Evolutionary conservation across 2,329 filamentous ascomycete species (phyloP).

Genomic region (Fusarium albosuccineum): DNA sequence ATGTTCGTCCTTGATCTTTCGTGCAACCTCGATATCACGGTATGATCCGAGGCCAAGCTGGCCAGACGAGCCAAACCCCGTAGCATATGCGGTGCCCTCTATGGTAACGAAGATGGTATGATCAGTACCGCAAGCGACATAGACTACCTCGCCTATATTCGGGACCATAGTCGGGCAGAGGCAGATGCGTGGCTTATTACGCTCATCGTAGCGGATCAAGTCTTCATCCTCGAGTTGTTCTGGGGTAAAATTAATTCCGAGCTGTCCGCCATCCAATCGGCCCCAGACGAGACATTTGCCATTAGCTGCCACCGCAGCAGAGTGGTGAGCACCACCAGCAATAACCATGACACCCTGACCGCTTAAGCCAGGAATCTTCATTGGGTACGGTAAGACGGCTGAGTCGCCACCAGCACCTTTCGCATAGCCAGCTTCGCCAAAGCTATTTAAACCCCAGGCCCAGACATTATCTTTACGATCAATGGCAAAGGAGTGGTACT

Average conservation of each 20-base stretch:
- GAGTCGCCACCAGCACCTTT: conserved; percentile 53
- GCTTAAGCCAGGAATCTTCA: conserved; percentile 71
- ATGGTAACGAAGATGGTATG: conserved; percentile 75
- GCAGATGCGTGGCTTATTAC: conserved; percentile 68
- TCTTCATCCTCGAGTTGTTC: conserved; percentile 62
- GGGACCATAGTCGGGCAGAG: conserved; percentile 68
- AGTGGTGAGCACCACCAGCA: conserved; percentile 77
- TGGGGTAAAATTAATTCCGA: conserved; percentile 63
- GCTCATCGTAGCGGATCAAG: conserved; percentile 66
- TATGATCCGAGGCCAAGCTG: conserved; percentile 77
- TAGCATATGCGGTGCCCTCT: conserved; percentile 65
- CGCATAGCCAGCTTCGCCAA: conserved; percentile 74
- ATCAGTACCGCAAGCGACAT: conserved; percentile 72
- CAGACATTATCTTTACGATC: conserved; percentile 75
- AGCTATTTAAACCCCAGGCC: conserved; percentile 86
- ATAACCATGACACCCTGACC: conserved; percentile 72
- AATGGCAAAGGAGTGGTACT: conserved; percentile 82
- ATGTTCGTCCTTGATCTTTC: conserved; percentile 4
- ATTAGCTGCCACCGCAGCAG: conserved; percentile 64
- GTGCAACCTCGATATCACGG: conserved; percentile 64
- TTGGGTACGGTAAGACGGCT: conserved; percentile 67
- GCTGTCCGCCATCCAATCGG: conserved; percentile 63
- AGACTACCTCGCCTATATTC: conserved; percentile 62
- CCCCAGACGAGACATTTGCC: conserved; percentile 68
- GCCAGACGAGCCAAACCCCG: conserved; percentile 79